A percentile compares a stretch with the other conserved stretches of the same genome.
Evolutionary conservation across 192 early-diverging fungal species (phyloP).

Genomic region (Mortierella hygrophila): DNA sequence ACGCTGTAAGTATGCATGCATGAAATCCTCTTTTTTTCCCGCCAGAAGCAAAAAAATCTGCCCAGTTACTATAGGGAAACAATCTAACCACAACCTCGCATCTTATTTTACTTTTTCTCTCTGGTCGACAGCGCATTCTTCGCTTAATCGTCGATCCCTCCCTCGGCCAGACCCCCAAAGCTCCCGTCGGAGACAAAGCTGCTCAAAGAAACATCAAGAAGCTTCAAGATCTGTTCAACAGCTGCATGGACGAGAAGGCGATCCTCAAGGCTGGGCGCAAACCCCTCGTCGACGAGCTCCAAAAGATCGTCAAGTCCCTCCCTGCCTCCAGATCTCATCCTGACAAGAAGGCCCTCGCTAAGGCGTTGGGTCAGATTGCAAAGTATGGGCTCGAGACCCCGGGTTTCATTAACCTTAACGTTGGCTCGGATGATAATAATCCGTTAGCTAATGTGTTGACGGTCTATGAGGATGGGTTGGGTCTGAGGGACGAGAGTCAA

Average conservation of each 20-base stretch:
- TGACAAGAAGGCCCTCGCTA: constrained; percentile 12
- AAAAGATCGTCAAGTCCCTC: constrained; percentile 35
- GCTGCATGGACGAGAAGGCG: constrained; percentile 60
- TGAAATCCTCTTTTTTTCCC: neutral
- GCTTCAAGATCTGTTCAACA: constrained; percentile 63
- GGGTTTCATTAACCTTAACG: neutral
- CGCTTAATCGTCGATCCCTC: constrained; percentile 56
- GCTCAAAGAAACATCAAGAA: constrained; percentile 64
- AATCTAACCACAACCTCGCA: neutral
- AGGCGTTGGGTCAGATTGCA: constrained; percentile 9
- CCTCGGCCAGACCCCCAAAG: constrained; percentile 14
- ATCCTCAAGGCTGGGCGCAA: constrained; percentile 45
- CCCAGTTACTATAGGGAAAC: too few species aligned
- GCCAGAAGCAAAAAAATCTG: too few species aligned
- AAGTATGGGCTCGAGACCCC: neutral
- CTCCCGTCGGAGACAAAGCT: constrained; percentile 45
- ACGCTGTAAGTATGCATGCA: neutral
- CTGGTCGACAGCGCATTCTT: constrained; percentile 37
- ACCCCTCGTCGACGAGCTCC: constrained; percentile 46
- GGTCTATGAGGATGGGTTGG: constrained; percentile 6
- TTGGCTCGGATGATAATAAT: neutral
- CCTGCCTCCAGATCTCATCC: constrained; percentile 11
- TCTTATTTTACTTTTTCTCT: neutral
- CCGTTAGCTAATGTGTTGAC: constrained; percentile 8
- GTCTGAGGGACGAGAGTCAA: constrained; percentile 38